Percentiles rank a stretch among this genome's conserved stretches.
Conservation (phyloP, 2,329 filamentous ascomycete genomes). For the Plectosphaerella cucumerina region DNA sequence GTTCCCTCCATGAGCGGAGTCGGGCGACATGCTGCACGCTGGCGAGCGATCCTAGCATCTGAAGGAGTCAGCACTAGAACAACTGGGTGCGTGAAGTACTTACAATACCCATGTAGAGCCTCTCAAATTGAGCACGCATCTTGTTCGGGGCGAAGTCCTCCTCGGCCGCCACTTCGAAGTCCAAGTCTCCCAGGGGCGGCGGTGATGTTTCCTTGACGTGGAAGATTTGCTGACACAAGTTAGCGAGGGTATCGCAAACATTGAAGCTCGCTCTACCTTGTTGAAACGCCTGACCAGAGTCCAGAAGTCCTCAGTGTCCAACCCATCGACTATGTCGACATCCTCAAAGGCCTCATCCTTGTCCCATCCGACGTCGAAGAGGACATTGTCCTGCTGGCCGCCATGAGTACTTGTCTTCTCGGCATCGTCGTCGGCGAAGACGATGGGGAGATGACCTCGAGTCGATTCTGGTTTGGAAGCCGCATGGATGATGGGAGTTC, state of each 20-base stretch:
- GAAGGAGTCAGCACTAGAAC: too few species aligned
- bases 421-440: not conserved
- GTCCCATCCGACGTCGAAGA: not conserved
- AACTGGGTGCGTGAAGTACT: not conserved
- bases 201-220: conserved; percentile 51
- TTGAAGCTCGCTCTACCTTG: conserved; percentile 37
- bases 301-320: conserved; percentile 48
- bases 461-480: not conserved
- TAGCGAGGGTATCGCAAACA: not conserved
- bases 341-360: not conserved
- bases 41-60: conserved; percentile 46
- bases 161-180: conserved; percentile 58
- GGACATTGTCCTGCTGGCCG: not conserved
- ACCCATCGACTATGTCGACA: conserved; percentile 2
- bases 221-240: conserved; percentile 30
- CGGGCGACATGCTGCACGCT: conserved; percentile 55
- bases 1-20: conserved; percentile 59
- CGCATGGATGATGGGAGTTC: not conserved
- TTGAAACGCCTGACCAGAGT: conserved; percentile 57
- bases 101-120: conserved; percentile 57
- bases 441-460: not conserved
- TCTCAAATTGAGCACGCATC: conserved; percentile 35
- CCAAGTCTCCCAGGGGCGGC: conserved; percentile 50
- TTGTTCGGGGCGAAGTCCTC: conserved; percentile 42
- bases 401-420: not conserved